Evolutionary conservation across 176 grass and related monocot genomes (phyloP).

Genomic region (Secale cereale): DNA sequence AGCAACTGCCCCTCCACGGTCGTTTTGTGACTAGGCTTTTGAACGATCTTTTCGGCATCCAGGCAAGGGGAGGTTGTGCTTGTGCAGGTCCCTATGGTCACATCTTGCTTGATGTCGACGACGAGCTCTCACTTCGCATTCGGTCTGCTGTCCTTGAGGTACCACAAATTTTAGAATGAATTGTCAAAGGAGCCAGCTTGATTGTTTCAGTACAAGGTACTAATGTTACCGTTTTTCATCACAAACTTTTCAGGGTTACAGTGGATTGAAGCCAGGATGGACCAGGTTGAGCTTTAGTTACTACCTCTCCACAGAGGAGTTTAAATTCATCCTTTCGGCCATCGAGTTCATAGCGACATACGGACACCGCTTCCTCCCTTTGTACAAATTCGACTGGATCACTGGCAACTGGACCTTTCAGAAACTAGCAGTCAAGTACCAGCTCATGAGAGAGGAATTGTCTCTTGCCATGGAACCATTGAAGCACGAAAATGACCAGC

Average conservation of each 20-base stretch:
- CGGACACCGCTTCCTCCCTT: conserved; percentile 55
- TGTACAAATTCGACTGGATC: conserved; percentile 71
- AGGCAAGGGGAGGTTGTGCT: conserved; percentile 72
- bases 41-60: conserved; percentile 83
- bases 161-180: not conserved
- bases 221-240: not conserved
- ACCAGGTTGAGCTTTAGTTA: conserved; percentile 75
- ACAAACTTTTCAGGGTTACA: conserved; percentile 54
- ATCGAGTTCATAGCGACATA: conserved; percentile 59
- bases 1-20: conserved; percentile 51
- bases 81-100: conserved; percentile 78
- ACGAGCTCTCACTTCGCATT: conserved; percentile 52
- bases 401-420: conserved; percentile 64
- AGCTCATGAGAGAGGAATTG: conserved; percentile 39
- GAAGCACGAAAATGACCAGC: not conserved
- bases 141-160: conserved; percentile 58
- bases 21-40: conserved; percentile 66
- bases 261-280: conserved; percentile 82
- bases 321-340: conserved; percentile 50
- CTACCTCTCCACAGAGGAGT: conserved; percentile 67
- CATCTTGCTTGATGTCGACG: conserved; percentile 43
- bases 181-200: not conserved
- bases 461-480: not conserved
- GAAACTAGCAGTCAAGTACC: conserved; percentile 38
- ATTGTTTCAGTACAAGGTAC: not conserved